These are phyloP conservation scores for Salix arbutifolia DNA, from an alignment of 345 rosid species.

Conservation along the genomic window DNA sequence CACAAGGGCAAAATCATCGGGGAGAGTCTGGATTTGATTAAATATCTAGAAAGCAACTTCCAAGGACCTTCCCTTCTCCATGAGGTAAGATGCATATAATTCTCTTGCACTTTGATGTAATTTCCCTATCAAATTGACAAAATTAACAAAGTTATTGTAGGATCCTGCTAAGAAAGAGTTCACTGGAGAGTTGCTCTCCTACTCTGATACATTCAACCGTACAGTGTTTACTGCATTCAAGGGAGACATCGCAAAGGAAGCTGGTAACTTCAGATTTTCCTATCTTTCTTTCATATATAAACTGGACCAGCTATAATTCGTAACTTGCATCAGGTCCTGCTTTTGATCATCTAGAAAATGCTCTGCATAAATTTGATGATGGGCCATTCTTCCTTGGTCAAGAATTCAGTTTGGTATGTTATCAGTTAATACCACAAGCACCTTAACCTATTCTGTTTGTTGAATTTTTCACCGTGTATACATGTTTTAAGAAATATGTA, in stretches of 20 bases:
- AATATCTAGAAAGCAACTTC: conserved; percentile 72
- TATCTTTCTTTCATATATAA: neutral
- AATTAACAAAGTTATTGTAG: conserved; percentile 30
- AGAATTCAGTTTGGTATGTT: conserved; percentile 57
- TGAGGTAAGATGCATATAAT: conserved; percentile 33
- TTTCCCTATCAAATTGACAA: neutral
- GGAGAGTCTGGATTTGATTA: conserved; percentile 80
- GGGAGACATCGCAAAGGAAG: conserved; percentile 53
- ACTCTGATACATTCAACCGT: conserved; percentile 47
- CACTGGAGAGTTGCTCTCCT: conserved; percentile 59
- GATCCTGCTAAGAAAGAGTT: conserved; percentile 59
- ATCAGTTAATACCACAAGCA: neutral
- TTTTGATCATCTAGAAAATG: conserved; percentile 68
- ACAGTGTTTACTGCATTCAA: conserved; percentile 46
- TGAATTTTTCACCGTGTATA: neutral
- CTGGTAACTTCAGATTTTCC: conserved; percentile 34
- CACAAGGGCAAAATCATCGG: conserved; percentile 84
- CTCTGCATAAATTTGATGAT: conserved; percentile 59
- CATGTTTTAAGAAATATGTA: neutral
- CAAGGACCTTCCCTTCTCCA: conserved; percentile 78
- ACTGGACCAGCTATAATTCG: neutral
- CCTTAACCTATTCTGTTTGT: neutral
- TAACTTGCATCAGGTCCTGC: conserved; percentile 48
- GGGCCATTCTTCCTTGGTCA: conserved; percentile 92
- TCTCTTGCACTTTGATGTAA: neutral